These are phyloP conservation scores for Lentinula guzmanii DNA, from an alignment of 768 basidiomycete genomes.

Conservation along the genomic window DNA sequence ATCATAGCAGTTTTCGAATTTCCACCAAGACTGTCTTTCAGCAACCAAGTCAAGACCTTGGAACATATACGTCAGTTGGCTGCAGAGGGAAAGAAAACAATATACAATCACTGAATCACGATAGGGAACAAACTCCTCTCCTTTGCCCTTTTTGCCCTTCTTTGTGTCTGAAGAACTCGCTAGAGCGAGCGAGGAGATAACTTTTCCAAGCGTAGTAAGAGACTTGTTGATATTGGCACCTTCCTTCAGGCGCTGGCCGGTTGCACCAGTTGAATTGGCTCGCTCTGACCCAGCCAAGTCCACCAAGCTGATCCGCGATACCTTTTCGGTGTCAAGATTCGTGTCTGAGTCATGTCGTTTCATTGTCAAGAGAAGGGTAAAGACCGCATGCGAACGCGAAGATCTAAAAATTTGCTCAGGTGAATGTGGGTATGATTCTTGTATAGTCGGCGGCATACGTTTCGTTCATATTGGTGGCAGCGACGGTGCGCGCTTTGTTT, in stretches of 20 bases:
- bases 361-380: slow-evolving; percentile 92
- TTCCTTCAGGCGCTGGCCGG: slow-evolving; percentile 93
- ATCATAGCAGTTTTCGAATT: slow-evolving; percentile 99
- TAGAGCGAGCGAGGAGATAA: slow-evolving; percentile 85
- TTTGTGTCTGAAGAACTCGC: slow-evolving; percentile 58
- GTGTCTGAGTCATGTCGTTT: slow-evolving; percentile 80
- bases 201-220: slow-evolving; percentile 94
- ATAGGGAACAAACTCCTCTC: slow-evolving; percentile 92
- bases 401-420: slow-evolving; percentile 42
- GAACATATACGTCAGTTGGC: not conserved
- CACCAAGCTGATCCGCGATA: slow-evolving; percentile 96
- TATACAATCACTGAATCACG: slow-evolving; percentile 78
- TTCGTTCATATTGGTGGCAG: slow-evolving; percentile 99
- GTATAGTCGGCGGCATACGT: slow-evolving; percentile 44
- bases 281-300: slow-evolving; percentile 97
- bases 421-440: not conserved
- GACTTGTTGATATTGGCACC: slow-evolving; percentile 99
- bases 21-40: slow-evolving; percentile 96
- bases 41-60: slow-evolving; percentile 93
- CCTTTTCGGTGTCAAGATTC: slow-evolving; percentile 93
- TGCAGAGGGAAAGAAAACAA: not conserved
- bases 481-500: slow-evolving; percentile 97
- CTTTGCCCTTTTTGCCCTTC: slow-evolving; percentile 87
- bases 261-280: slow-evolving; percentile 96
- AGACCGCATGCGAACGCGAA: slow-evolving; percentile 96